Evolutionary conservation across 192 early-diverging fungal species (phyloP).

Genomic region (Geranomyces variabilis): DNA sequence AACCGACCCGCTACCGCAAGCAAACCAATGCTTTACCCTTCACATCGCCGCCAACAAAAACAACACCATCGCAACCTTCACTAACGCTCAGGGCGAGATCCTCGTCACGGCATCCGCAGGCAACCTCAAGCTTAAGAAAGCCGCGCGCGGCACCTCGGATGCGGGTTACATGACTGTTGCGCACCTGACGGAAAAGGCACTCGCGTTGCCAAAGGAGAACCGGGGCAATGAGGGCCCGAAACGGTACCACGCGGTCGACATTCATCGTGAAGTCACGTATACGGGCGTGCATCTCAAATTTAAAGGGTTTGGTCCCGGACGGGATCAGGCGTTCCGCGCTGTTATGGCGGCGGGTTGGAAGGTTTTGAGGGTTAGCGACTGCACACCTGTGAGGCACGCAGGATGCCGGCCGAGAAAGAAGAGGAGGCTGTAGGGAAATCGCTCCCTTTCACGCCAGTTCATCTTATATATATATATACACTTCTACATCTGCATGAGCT

Average conservation of each 20-base stretch:
- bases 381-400: conserved; percentile 87
- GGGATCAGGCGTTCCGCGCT: conserved; percentile 91
- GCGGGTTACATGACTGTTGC: conserved; percentile 87
- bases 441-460: not conserved
- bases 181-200: conserved; percentile 64
- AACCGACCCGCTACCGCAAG: not conserved
- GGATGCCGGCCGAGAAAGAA: conserved; percentile 90
- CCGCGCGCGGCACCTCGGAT: conserved; percentile 84
- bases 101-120: conserved; percentile 80
- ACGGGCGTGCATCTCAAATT: conserved; percentile 75
- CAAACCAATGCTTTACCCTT: conserved; percentile 12
- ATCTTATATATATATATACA: not conserved
- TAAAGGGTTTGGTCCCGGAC: conserved; percentile 88
- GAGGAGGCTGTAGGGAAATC: conserved; percentile 74
- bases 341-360: conserved; percentile 77
- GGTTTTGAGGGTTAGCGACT: conserved; percentile 78
- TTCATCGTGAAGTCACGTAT: conserved; percentile 53
- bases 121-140: conserved; percentile 83
- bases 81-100: conserved; percentile 68
- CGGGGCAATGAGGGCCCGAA: conserved; percentile 25
- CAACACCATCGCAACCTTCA: conserved; percentile 88
- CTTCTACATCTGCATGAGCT: too few species aligned
- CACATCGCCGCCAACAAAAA: conserved; percentile 62
- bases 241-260: conserved; percentile 18
- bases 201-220: conserved; percentile 54